Evolutionary conservation across 495 filamentous ascomycete species (phyloP).

Genomic region (Daldinia caldariorum): DNA sequence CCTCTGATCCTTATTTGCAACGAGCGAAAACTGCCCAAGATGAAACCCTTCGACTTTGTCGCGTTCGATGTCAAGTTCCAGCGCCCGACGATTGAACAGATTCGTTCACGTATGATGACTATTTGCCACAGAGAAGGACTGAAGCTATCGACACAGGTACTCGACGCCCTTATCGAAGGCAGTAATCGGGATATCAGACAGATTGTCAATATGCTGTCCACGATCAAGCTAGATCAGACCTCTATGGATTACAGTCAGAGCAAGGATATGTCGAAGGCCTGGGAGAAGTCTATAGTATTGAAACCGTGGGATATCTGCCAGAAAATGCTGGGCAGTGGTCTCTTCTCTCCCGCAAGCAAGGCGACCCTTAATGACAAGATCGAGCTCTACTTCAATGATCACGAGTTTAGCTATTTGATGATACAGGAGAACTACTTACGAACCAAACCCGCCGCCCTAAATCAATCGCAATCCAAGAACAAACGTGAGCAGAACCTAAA

Average conservation of each 20-base stretch:
- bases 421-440: slow-evolving; percentile 97
- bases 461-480: slow-evolving; percentile 59
- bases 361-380: slow-evolving; percentile 94
- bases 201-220: slow-evolving; percentile 98
- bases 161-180: slow-evolving; percentile 94
- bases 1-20: slow-evolving; percentile 99
- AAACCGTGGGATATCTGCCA: slow-evolving; percentile 98
- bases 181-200: slow-evolving; percentile 95
- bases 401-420: slow-evolving; percentile 96
- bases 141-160: slow-evolving; percentile 84
- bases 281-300: slow-evolving; percentile 96
- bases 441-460: slow-evolving; percentile 74
- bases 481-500: slow-evolving; percentile 76
- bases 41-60: slow-evolving; percentile 94
- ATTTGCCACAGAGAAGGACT: slow-evolving; percentile 93
- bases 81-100: slow-evolving; percentile 87
- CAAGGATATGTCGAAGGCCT: slow-evolving; percentile 93
- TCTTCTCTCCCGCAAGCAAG: slow-evolving; percentile 84
- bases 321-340: slow-evolving; percentile 87
- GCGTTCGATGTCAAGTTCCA: slow-evolving; percentile 86
- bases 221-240: slow-evolving; percentile 84
- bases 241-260: slow-evolving; percentile 82
- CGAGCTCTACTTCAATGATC: slow-evolving; percentile 98
- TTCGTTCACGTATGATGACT: slow-evolving; percentile 88
- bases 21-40: slow-evolving; percentile 89